phyloP scores from a whole-genome alignment of 108 stramenopile genomes.

The Skeletonema menzelii region DNA sequence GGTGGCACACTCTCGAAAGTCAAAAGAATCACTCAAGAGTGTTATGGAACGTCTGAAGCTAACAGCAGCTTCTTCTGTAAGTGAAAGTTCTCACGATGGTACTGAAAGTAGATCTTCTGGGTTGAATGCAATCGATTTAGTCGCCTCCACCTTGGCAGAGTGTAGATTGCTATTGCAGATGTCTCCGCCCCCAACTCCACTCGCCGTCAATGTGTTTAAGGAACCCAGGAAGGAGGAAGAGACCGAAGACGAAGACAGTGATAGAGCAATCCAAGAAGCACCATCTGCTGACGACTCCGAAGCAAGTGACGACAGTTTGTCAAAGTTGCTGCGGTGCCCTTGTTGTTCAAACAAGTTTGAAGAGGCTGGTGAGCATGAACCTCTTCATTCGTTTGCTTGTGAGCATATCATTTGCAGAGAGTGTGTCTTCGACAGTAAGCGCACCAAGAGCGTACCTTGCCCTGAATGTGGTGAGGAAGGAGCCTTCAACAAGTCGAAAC shows the following conservation, averaged over 20 bases:
- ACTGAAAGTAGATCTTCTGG: neutral
- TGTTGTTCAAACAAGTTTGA: conserved; percentile 15
- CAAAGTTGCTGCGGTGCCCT: conserved; percentile 18
- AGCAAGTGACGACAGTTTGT: neutral
- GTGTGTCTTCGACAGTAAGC: conserved; percentile 6
- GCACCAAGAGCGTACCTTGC: conserved; percentile 2
- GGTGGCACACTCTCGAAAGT: neutral
- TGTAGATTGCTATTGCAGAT: conserved; percentile 34
- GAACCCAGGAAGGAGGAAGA: neutral
- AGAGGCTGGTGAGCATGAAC: conserved; percentile 4
- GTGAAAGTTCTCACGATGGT: neutral
- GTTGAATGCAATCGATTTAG: conserved; percentile 13
- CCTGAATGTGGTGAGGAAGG: conserved; percentile 18
- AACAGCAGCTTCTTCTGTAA: neutral
- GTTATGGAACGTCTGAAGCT: neutral
- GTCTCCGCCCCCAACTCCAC: conserved; percentile 36
- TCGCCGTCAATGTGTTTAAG: neutral
- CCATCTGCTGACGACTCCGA: conserved; percentile 8
- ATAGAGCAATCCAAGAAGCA: neutral
- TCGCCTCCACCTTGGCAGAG: conserved; percentile 40
- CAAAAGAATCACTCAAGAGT: neutral
- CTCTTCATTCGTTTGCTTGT: conserved; percentile 32
- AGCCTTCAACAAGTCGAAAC: conserved; percentile 13
- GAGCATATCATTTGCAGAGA: conserved; percentile 26
- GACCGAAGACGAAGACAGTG: neutral